Evolutionary conservation across 768 basidiomycete genomes (phyloP).

Genomic region (Macrolepiota fuliginosa): DNA sequence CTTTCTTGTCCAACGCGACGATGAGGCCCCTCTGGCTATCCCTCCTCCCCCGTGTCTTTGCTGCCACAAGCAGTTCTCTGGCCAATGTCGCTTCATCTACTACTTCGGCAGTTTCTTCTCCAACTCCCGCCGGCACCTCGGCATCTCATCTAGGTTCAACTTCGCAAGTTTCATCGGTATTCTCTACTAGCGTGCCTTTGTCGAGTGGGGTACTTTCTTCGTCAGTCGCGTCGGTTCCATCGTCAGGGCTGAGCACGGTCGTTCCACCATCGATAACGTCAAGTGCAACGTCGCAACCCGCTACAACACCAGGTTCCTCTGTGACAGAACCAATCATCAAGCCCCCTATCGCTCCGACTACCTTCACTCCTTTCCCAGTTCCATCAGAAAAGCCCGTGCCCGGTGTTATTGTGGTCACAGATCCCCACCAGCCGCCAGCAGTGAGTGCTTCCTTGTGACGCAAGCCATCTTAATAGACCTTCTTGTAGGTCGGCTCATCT

Average conservation of each 20-base stretch:
- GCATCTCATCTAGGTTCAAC: not conserved
- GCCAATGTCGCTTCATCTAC: not conserved
- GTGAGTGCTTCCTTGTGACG: slow-evolving; percentile 27
- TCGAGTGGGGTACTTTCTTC: not conserved
- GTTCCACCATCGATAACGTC: not conserved
- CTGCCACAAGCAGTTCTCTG: not conserved
- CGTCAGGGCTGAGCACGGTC: not conserved
- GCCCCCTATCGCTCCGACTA: slow-evolving; percentile 15
- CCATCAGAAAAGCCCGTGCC: slow-evolving; percentile 48
- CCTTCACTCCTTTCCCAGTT: slow-evolving; percentile 61
- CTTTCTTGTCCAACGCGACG: not conserved
- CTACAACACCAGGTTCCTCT: slow-evolving; percentile 3
- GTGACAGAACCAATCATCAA: slow-evolving; percentile 10
- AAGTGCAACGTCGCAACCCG: not conserved
- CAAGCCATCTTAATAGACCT: not conserved
- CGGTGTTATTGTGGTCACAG: slow-evolving; percentile 14
- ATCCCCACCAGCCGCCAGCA: slow-evolving; percentile 46
- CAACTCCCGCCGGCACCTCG: not conserved
- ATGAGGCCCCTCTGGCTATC: slow-evolving; percentile 8
- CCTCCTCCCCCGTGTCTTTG: slow-evolving; percentile 8
- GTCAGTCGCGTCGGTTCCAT: not conserved
- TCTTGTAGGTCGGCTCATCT: slow-evolving; percentile 29
- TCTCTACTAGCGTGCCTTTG: not conserved
- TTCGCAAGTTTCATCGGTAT: not conserved
- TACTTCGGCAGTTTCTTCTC: not conserved